phyloP scores from a whole-genome alignment of 23 red algal genomes.

The Gracilaria domingensis region DNA sequence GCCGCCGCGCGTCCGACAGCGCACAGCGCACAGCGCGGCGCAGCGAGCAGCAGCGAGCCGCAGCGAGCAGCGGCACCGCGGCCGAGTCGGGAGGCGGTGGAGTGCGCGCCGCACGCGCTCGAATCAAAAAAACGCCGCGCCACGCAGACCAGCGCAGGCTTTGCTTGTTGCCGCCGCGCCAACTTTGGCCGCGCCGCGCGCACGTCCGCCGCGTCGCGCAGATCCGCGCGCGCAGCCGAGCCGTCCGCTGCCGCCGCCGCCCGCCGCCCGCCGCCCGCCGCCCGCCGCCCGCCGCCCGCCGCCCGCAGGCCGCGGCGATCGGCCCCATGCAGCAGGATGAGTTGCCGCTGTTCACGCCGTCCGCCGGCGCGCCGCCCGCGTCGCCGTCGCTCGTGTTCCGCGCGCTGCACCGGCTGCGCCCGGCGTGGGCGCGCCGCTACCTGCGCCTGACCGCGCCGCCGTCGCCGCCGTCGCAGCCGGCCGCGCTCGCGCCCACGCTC shows the following conservation, averaged over 20 bases:
- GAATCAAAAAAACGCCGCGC: neutral
- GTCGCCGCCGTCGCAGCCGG: no score
- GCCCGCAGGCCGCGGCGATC: neutral
- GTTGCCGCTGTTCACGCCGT: slow-evolving; percentile 56
- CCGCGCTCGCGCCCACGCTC: slow-evolving; percentile 52
- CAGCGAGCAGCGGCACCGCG: no score
- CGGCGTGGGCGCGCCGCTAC: slow-evolving; percentile 27
- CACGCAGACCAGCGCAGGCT: neutral
- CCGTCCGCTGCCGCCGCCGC: neutral
- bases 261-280: neutral
- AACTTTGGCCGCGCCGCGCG: neutral
- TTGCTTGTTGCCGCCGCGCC: no score
- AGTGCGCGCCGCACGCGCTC: neutral
- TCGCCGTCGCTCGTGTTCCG: slow-evolving; percentile 19
- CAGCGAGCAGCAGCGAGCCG: no score
- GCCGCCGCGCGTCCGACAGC: no score
- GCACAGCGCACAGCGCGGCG: no score
- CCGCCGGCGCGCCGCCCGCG: slow-evolving; percentile 3
- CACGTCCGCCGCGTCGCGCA: no score
- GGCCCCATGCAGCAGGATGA: slow-evolving; percentile 54
- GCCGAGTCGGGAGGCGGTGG: no score
- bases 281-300: neutral
- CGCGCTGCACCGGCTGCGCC: neutral
- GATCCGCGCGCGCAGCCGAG: no score
- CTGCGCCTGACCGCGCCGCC: slow-evolving; percentile 2